Conservation (phyloP, 306 rosid genomes). For the Cicer yamashitae region DNA sequence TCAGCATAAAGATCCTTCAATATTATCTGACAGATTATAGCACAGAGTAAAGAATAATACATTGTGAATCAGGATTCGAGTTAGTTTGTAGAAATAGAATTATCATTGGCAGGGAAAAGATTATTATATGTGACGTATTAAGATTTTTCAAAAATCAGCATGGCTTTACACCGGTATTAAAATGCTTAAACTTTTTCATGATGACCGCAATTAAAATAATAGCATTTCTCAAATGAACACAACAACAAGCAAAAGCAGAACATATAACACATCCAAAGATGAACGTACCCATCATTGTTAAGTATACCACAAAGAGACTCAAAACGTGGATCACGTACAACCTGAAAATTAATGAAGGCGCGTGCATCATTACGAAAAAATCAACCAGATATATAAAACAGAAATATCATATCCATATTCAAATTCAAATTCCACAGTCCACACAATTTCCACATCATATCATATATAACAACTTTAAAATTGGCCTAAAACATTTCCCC, state of each 20-base stretch:
- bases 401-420: constrained; percentile 13
- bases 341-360: constrained; percentile 53
- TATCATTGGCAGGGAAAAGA: neutral
- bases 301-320: constrained; percentile 75
- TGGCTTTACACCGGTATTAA: neutral
- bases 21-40: neutral
- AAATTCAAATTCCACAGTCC: neutral
- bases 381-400: constrained; percentile 11
- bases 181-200: neutral
- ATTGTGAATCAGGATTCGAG: neutral
- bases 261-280: neutral
- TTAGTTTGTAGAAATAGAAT: neutral
- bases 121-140: neutral
- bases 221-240: constrained; percentile 22
- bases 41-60: neutral
- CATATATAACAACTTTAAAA: constrained; percentile 21
- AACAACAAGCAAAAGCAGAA: neutral
- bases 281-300: constrained; percentile 67
- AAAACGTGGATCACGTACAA: constrained; percentile 77
- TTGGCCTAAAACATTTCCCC: neutral
- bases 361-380: constrained; percentile 23
- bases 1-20: constrained; percentile 4
- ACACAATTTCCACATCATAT: constrained; percentile 1
- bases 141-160: neutral
- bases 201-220: constrained; percentile 10